Conservation (phyloP, 2,329 filamentous ascomycete species). For the Aureobasidium sp. region DNA sequence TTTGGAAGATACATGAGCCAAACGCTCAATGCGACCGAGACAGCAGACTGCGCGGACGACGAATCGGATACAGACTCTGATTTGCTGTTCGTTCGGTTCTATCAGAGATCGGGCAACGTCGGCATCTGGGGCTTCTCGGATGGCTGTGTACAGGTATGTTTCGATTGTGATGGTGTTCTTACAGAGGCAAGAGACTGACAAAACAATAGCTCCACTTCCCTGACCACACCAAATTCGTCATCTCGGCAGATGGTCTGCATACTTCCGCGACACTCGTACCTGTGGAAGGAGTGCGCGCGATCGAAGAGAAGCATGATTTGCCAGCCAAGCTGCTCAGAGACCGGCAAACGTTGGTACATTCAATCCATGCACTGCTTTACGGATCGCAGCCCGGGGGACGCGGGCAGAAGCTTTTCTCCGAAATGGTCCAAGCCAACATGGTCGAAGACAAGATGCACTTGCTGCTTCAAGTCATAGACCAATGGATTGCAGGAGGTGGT, state of each 20-base stretch:
- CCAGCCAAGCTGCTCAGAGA: conserved; percentile 61
- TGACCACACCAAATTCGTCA: conserved; percentile 76
- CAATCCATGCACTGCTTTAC: conserved; percentile 65
- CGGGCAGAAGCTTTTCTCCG: conserved; percentile 31
- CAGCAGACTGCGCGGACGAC: conserved; percentile 37
- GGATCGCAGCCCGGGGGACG: conserved; percentile 38
- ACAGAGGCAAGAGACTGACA: neutral
- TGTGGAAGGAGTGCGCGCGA: conserved; percentile 57
- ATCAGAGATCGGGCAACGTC: conserved; percentile 72
- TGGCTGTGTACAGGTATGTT: conserved; percentile 62
- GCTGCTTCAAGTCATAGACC: conserved; percentile 56
- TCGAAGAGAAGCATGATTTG: conserved; percentile 52
- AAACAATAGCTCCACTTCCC: conserved; percentile 69
- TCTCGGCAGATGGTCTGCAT: conserved; percentile 65
- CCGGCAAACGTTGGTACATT: conserved; percentile 62
- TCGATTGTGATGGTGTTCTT: neutral
- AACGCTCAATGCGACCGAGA: conserved; percentile 31
- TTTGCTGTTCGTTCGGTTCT: conserved; percentile 59
- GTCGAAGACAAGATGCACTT: conserved; percentile 68
- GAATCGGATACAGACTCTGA: conserved; percentile 2
- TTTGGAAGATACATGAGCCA: conserved; percentile 62
- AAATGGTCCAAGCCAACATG: conserved; percentile 62
- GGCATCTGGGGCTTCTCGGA: conserved; percentile 76
- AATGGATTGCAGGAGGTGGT: conserved; percentile 64
- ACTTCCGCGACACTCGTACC: conserved; percentile 72